Percentiles rank a stretch among this genome's conserved stretches.
Evolutionary conservation across 2,329 filamentous ascomycete species (phyloP).

Genomic region (Dothistroma septosporum): DNA sequence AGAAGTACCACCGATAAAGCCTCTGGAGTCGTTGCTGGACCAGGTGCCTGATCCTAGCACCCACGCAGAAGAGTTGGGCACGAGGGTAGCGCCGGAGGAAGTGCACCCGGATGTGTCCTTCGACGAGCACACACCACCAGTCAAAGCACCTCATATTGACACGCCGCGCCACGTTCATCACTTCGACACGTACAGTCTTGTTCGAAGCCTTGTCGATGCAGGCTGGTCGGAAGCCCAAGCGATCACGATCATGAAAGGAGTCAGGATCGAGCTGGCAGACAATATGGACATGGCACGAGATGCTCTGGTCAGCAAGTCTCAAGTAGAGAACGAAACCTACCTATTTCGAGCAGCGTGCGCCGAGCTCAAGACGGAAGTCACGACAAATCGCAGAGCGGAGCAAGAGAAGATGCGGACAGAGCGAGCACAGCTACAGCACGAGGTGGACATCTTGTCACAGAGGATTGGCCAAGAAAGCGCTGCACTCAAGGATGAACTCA

Average conservation of each 20-base stretch:
- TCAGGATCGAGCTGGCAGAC: slow-evolving; percentile 68
- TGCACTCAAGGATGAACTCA: slow-evolving; percentile 82
- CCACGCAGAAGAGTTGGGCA: slow-evolving; percentile 21
- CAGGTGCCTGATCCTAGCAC: slow-evolving; percentile 26
- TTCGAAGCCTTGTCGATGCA: slow-evolving; percentile 68
- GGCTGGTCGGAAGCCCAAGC: slow-evolving; percentile 73
- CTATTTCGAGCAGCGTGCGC: slow-evolving; percentile 91
- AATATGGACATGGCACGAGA: slow-evolving; percentile 79
- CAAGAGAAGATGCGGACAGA: slow-evolving; percentile 80
- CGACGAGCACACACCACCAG: slow-evolving; percentile 51
- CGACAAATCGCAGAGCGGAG: slow-evolving; percentile 68
- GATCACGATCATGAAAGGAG: slow-evolving; percentile 85
- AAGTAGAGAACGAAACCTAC: slow-evolving; percentile 91
- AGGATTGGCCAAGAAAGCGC: slow-evolving; percentile 76
- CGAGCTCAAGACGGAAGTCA: slow-evolving; percentile 82
- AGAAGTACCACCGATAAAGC: slow-evolving; percentile 22
- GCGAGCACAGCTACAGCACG: slow-evolving; percentile 81
- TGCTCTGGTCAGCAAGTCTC: slow-evolving; percentile 80
- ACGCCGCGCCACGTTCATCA: slow-evolving; percentile 85
- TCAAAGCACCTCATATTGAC: slow-evolving; percentile 53
- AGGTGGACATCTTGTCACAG: slow-evolving; percentile 88
- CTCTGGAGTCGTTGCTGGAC: slow-evolving; percentile 29
- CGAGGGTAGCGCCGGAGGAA: slow-evolving; percentile 24
- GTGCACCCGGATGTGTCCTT: slow-evolving; percentile 21
- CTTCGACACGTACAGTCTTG: slow-evolving; percentile 90